Evolutionary conservation across 495 filamentous ascomycete species (phyloP), one percentile per base, ranked within the genome.

Genomic region (Thermothielavioides terrestris): DNA sequence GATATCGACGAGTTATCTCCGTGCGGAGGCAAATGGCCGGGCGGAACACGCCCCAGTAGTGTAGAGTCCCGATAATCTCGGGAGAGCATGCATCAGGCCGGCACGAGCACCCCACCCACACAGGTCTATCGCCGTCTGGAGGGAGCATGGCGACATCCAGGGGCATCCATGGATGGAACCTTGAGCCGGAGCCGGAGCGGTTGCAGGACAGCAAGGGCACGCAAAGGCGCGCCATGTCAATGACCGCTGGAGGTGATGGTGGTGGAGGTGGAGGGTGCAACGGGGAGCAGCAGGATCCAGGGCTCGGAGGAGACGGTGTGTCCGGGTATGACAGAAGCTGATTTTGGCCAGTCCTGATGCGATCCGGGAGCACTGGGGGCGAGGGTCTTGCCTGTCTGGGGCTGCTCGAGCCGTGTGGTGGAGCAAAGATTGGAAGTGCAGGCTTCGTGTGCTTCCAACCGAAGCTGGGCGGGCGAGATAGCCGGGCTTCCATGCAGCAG

Each of bases 1-100:
- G 55, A 59, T 49, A 59, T 53, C 55, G 56, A 53, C 57, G 41
- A 55, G 58, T 64, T 66, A 68, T 68, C 63, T 65, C 58, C 55
- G 39, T 22, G 22, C 40, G 28, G 34, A 50, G 53, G 38, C 18
- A 51, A 43, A 31, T 40, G 51, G 48, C 54, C 50, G 54, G 52
- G 54, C 56, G 48, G 42, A 37, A 53, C 53, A 44, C 43, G 56
- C 58, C 41, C 42, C 42, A 47, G 48, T 55, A n/a, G n/a, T n/a
- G n/a, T 8, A 30, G 44, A 48, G 38, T 36, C 54, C 38, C 57
- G 55, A 60, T 55, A 64, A 64, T 64, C 56, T 60, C 63, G 61
- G 61, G 56, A 61, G 44, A 51, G 40, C 52, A 60, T 63, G 56
- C 60, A 59, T 58, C 20, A 55, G 58, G 52, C 35, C 58, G 60